Percentiles rank a stretch among this genome's conserved stretches.
Evolutionary conservation across 2,329 filamentous ascomycete genomes (phyloP).

Genomic region (Pezicula rhizophila): DNA sequence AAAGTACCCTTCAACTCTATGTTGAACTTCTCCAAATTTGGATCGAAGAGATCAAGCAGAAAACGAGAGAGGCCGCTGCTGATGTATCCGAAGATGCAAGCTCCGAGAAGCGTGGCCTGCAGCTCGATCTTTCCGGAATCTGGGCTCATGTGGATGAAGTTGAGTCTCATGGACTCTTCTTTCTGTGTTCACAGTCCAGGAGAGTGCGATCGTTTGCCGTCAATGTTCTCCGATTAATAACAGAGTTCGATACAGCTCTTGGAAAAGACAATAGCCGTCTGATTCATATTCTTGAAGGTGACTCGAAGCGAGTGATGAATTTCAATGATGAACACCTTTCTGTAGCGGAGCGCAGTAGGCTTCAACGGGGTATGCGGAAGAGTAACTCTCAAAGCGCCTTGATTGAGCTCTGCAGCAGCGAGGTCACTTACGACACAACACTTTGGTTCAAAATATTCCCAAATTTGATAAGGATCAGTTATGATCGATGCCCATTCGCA

Average conservation of each 20-base stretch:
- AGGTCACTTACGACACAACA: slow-evolving; percentile 88
- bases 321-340: slow-evolving; percentile 89
- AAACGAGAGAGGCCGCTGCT: slow-evolving; percentile 65
- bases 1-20: slow-evolving; percentile 86
- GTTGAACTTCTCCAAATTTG: slow-evolving; percentile 92
- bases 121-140: slow-evolving; percentile 79
- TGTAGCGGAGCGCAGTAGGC: slow-evolving; percentile 82
- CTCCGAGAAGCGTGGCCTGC: slow-evolving; percentile 65
- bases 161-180: slow-evolving; percentile 94
- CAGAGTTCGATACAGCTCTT: slow-evolving; percentile 85
- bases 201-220: slow-evolving; percentile 86
- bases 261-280: slow-evolving; percentile 70
- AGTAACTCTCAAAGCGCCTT: slow-evolving; percentile 79
- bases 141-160: slow-evolving; percentile 95
- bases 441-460: slow-evolving; percentile 98
- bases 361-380: slow-evolving; percentile 84
- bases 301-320: slow-evolving; percentile 82
- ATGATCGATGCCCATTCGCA: slow-evolving; percentile 84
- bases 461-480: slow-evolving; percentile 84
- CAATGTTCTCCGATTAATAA: slow-evolving; percentile 84
- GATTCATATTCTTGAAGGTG: slow-evolving; percentile 86
- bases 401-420: slow-evolving; percentile 91
- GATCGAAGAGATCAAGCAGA: slow-evolving; percentile 93
- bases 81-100: slow-evolving; percentile 57
- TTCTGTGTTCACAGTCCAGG: slow-evolving; percentile 90